Base-by-base conservation (phyloP, 805 yeast species). In the Lachancea meyersii region DNA sequence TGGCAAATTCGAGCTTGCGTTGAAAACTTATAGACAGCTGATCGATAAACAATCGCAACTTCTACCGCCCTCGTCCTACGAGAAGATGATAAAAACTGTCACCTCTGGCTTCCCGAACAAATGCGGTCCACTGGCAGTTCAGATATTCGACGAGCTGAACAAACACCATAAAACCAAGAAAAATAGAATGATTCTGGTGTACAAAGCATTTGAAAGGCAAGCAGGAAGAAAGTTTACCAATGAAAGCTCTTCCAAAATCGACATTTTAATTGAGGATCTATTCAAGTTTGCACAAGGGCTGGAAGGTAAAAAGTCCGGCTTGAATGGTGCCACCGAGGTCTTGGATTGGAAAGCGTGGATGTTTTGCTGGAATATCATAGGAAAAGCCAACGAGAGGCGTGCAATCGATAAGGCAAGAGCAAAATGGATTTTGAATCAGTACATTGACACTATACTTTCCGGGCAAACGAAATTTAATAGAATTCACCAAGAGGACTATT, bases 341-440 rank as follows among this genome's bases (percentile, higher is more conserved):
- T 47, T 49, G 14, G 42, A 52, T 1, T 47, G 51, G 30, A 44
- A 54, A 30, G 39, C 62, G 7, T 61, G 63, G 64, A 48, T 55
- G 37, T 57, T 49, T 43, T 21, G 53, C 11, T 53, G 55, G 43
- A 48, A 46, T 13, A 47, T 59, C 19, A 20, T 53, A 6, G 48
- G 44, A 20, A 51, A 50, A 30, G 42, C 47, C 7, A 50, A 52
- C 38, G 43, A 39, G 8, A 23, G 43, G 33, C 40, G 41, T 3
- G 46, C 45, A 22, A n/a, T 60, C 2, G 24, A 46, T 7, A 24
- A 32, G 1, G 18, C 18, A 9, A 30, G 27, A 14, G 18, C 45
- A 3, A 48, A 51, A 22, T 7, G 18, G 4, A 28, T 57, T 3
- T 30, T 57, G 5, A 47, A 52, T 23, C 54, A 54, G 27, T 58